Evolutionary conservation across 2,329 filamentous ascomycete species (phyloP).

Genomic region (Lithohypha guttulata): DNA sequence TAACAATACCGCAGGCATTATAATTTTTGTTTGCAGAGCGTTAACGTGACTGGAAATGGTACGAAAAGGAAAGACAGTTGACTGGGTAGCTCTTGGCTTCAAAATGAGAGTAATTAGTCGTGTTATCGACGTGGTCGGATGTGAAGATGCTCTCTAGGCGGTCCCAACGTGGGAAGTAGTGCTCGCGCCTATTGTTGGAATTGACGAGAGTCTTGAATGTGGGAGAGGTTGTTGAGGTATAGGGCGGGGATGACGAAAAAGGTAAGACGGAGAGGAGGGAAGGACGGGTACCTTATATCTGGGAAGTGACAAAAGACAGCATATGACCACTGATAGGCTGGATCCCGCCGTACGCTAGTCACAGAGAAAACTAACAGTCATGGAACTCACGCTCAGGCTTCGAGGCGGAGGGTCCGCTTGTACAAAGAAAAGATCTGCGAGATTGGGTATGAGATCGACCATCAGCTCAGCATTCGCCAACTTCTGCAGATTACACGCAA

Average conservation of each 20-base stretch:
- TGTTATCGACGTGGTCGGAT: conserved; percentile 5
- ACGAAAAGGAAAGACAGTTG: conserved; percentile 1
- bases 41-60: conserved; percentile 2
- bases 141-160: conserved; percentile 31
- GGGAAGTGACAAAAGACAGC: conserved; percentile 12
- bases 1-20: conserved; percentile 85
- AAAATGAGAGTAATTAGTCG: conserved; percentile 7
- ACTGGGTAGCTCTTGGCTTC: conserved; percentile 9
- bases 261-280: conserved; percentile 43
- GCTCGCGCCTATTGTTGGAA: conserved; percentile 52
- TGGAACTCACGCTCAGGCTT: conserved; percentile 4
- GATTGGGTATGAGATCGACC: conserved; percentile 2
- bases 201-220: conserved; percentile 25
- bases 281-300: conserved; percentile 25
- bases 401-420: conserved; percentile 15
- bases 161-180: conserved; percentile 49
- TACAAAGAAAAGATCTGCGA: conserved; percentile 5
- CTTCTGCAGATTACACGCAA: conserved; percentile 6
- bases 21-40: conserved; percentile 21
- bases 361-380: conserved; percentile 14
- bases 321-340: conserved; percentile 19
- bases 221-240: conserved; percentile 10
- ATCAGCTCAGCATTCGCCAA: conserved; percentile 8
- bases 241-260: conserved; percentile 23
- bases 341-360: conserved; percentile 15